These are phyloP conservation scores for Mrakia hoshinonis DNA, from an alignment of 768 basidiomycete species.

Conservation along the genomic window DNA sequence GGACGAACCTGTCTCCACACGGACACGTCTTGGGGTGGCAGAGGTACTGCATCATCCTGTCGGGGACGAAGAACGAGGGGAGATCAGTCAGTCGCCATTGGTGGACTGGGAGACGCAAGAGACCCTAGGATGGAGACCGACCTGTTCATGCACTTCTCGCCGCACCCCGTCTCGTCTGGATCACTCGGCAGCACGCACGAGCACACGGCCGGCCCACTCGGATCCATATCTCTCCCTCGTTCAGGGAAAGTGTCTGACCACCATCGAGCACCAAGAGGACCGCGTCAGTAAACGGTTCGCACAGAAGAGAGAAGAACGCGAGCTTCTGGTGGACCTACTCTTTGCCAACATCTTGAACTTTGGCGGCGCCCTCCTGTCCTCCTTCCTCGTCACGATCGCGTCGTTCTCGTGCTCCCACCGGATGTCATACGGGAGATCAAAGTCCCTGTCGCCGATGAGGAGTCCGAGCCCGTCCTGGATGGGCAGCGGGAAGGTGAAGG, in stretches of 20 bases:
- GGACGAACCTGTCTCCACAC: conserved; percentile 30
- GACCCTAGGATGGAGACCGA: conserved; percentile 2
- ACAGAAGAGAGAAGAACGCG: background rate
- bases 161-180: conserved; percentile 33
- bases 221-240: conserved; percentile 6
- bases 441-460: conserved; percentile 34
- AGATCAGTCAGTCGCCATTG: too few species aligned
- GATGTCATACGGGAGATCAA: conserved; percentile 37
- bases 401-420: conserved; percentile 35
- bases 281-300: background rate
- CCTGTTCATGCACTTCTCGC: conserved; percentile 41
- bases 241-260: conserved; percentile 16
- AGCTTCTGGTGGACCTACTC: conserved; percentile 21
- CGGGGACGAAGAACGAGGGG: background rate
- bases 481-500: conserved; percentile 32
- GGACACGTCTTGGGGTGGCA: conserved; percentile 41
- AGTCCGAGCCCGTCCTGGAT: conserved; percentile 34
- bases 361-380: conserved; percentile 16
- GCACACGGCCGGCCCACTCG: background rate
- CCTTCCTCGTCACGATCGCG: conserved; percentile 33
- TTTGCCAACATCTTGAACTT: conserved; percentile 17
- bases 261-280: background rate
- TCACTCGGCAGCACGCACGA: background rate
- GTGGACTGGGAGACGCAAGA: too few species aligned
- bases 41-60: conserved; percentile 41